Base-by-base conservation (phyloP, 345 rosid species). In the Brassica juncea region DNA sequence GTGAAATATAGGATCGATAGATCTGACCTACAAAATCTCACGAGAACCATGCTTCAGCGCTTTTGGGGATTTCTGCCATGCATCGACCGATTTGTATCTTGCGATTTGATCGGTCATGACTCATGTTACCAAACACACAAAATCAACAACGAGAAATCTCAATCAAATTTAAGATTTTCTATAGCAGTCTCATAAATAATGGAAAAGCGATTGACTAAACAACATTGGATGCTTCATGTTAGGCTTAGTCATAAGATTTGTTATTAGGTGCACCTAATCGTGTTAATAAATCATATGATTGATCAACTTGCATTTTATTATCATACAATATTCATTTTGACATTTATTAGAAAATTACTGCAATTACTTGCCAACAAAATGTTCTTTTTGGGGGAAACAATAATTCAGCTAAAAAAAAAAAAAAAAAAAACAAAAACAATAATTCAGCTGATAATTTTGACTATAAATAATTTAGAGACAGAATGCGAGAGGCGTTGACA, bases 181-280 rank as follows among this genome's bases (percentile, higher is more conserved):
- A 58, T 11, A 14, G 42, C 34, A 5, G 34, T 21, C 61, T 49
- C 42, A 34, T 52, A 3, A 34, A 28, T 28, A 34, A 7, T 47
- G 12, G 6, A 30, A 54, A 63, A 49, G 10, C 6, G 0, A 28
- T 11, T 60, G 12, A 60, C 37, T 34, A 34, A 60, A 77, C 37
- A 23, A 66, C 10, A 6, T 79, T 59, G 73, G 65, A 34, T 32
- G 16, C 16, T 79, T 79, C 63, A 2, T 39, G 23, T 23, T 66
- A 66, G 72, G 28, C 10, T 23, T 66, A 66, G 72, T 66, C 61
- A 66, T 58, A 32, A 58, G 73, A 72, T 72, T 73, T 59, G 64
- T 59, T 73, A 67, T 47, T 79, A 72, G 82, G 73, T 67, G 54
- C 73, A 72, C 73, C 77, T 72, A 79, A 59, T 60, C 42, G 44